Evolutionary conservation across 345 rosid genomes (phyloP), one percentile per base, ranked within the genome.

Genomic region (Moricandia arvensis): DNA sequence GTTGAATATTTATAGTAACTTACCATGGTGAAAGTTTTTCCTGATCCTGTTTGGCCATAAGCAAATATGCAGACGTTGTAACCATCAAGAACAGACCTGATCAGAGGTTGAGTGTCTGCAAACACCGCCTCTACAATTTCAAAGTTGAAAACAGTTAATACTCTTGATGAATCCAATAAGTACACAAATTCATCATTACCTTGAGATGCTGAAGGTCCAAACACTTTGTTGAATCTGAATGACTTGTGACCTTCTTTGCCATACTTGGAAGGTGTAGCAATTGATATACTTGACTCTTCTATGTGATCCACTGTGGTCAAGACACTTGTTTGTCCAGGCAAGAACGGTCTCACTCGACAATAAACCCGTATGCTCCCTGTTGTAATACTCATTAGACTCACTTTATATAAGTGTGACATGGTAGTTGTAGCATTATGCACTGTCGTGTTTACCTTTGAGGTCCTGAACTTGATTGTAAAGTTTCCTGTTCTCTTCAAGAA

Each of bases 31-130:
- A 75, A 81, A 61, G 99, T 95, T 84, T 95, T 95, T 70, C 99
- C 99, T 7, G 97, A 92, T 72, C 99, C 97, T 30, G 99, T 95
- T 86, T 95, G 99, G 59, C 99, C 99, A 53, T 95, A 95, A 51
- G 99, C 99, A 85, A 95, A 95, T 80, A 95, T 95, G 79, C 99
- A 95, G 53, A 95, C 96, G 65, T 95, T 95, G 79, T 86, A 95
- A 69, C 99, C 99, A 82, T 95, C 99, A 74, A 95, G 96, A 83
- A 95, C 96, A 59, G 99, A 92, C 38, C 97, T 89, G 83, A 95
- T 79, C 61, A 95, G 78, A 47, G 99, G 90, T 80, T 84, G 92
- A 45, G 88, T 92, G 79, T 95, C 99, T 31, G 87, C 75, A 83
- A 92, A 95, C 58, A 95, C 97, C 82, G 87, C 93, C 81, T 75